Conservation (phyloP, 345 rosid species). For the Melaleuca quinquenervia region DNA sequence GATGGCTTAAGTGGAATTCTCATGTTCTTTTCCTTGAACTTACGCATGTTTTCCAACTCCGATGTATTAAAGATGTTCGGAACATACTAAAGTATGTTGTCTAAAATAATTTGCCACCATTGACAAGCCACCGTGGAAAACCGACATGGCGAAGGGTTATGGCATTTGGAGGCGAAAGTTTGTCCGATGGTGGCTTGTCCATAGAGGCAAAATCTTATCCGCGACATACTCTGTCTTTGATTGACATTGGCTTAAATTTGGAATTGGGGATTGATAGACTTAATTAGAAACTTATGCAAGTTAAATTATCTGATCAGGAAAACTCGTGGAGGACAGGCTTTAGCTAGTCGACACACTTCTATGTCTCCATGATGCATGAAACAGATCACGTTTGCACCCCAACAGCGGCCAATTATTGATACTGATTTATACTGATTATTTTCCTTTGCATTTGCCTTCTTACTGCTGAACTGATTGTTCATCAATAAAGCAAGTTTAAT, state of each 20-base stretch:
- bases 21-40: not conserved
- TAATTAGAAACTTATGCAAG: too few species aligned
- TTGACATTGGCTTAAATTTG: not conserved
- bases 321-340: too few species aligned
- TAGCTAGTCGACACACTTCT: not conserved
- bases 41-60: not conserved
- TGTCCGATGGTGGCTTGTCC: not conserved
- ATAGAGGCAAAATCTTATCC: not conserved
- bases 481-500: not conserved
- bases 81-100: not conserved
- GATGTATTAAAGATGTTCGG: not conserved
- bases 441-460: not conserved
- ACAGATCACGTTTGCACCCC: not conserved
- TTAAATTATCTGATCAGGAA: too few species aligned
- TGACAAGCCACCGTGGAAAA: not conserved
- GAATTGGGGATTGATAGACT: not conserved
- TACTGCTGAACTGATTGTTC: not conserved
- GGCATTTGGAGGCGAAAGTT: not conserved
- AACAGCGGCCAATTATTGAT: too few species aligned
- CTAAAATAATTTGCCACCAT: not conserved
- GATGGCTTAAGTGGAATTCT: not conserved
- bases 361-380: not conserved
- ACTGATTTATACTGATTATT: not conserved
- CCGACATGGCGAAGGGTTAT: not conserved
- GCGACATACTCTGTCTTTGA: not conserved